Base-by-base conservation (phyloP, 192 early-diverging fungal genomes). In the Gigaspora rosea region DNA sequence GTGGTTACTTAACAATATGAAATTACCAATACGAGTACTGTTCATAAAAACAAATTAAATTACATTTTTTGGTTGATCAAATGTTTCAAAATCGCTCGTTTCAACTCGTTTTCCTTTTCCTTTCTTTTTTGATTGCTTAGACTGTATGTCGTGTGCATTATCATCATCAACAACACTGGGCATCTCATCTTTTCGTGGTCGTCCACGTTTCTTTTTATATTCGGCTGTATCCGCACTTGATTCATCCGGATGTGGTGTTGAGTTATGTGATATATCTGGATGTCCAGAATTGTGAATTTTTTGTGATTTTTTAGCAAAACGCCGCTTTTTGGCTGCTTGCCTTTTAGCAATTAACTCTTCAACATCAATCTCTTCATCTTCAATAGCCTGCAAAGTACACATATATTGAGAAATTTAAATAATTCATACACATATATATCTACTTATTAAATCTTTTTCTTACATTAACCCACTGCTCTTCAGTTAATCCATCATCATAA, bases 401-500 rank as follows among this genome's bases (percentile, higher is more conserved):
- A 70, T 77, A 16, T 52, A 35, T 32, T 56, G 16, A 18, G 8
- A 12, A 10, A 73, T 75, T 32, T 47, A 35, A 57, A 65, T 41
- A 68, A 2, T 63, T 36, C 20, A 10, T 35, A 48, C 49, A 49
- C 49, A 73, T 73, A 22, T 15, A 73, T 51, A 50, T 27, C 27
- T 58, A 16, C 50, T 18, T 18, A 32, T 56, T 18, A 13, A 56
- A 46, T 22, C 8, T 16, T 22, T 58, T 27, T 79, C 75, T 78
- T 78, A 85, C 91, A 57, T 91, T 84, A n/a, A 97, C 79, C 89
- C 90, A 99, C 80, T 99, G 93, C 56, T 97, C 95, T 73, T 99
- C 96, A 1, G 92, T 95, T 78, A 98, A 85, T 8, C 92, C 95
- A 78, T 99, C 96, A 77, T 95, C 94, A 81, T 99, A 98, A 12